phyloP scores from a whole-genome alignment of 2,329 filamentous ascomycete species.

The Ascochyta clinopodiicola region DNA sequence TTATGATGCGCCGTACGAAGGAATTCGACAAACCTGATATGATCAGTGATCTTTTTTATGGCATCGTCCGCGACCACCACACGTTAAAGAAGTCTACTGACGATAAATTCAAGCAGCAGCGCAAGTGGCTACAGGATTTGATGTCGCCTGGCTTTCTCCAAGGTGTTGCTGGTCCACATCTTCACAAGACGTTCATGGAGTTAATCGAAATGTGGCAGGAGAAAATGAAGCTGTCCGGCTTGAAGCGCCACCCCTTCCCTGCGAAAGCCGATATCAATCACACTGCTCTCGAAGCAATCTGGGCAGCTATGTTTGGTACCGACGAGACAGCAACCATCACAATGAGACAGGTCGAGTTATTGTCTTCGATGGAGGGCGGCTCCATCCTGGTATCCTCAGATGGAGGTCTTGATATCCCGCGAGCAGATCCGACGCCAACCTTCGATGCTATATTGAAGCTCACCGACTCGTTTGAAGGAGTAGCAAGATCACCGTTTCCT shows the following conservation, averaged over 20 bases:
- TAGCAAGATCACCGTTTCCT: conserved; percentile 12
- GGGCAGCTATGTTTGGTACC: conserved; percentile 19
- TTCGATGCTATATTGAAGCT: conserved; percentile 17
- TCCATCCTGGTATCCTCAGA: background rate
- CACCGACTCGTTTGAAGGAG: conserved; percentile 12
- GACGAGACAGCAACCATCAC: conserved; percentile 14
- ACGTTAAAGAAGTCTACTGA: conserved; percentile 38
- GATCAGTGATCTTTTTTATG: conserved; percentile 40
- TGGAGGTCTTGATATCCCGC: conserved; percentile 4
- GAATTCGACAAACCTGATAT: conserved; percentile 55
- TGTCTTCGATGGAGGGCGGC: background rate
- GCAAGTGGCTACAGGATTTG: conserved; percentile 48
- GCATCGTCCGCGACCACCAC: conserved; percentile 45
- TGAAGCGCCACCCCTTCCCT: conserved; percentile 32
- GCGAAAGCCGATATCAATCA: conserved; percentile 42
- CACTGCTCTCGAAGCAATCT: conserved; percentile 23
- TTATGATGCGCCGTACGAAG: conserved; percentile 52
- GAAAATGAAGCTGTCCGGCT: conserved; percentile 42
- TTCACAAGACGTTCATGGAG: conserved; percentile 40
- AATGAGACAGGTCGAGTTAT: conserved; percentile 8
- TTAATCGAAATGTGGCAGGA: conserved; percentile 47
- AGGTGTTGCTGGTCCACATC: too few relatives aligned
- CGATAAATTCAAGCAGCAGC: conserved; percentile 40
- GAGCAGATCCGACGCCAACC: conserved; percentile 3
- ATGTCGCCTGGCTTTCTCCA: conserved; percentile 51